These are phyloP conservation scores for Cyclospora cayetanensis DNA, from an alignment of 169 alveolate genomes.

Conservation along the genomic window DNA sequence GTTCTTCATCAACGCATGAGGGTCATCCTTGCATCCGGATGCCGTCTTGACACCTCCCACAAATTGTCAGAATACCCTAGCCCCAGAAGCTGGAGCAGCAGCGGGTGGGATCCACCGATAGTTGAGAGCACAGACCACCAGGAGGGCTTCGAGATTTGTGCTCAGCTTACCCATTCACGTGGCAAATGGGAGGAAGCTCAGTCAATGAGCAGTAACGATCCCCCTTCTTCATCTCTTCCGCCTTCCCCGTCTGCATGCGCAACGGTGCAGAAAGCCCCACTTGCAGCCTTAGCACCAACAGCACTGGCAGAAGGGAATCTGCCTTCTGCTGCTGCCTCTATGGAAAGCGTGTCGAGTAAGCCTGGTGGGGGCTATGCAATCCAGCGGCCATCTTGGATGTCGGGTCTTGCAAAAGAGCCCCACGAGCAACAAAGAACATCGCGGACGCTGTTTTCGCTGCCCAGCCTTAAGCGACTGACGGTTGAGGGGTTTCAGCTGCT, in stretches of 20 bases:
- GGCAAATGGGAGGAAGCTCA: too few species aligned
- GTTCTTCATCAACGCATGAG: not conserved
- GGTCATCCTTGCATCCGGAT: not conserved
- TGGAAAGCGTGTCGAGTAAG: not conserved
- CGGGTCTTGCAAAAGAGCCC: not conserved
- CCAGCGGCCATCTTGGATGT: not conserved
- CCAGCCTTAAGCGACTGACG: not conserved
- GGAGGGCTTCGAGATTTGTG: too few species aligned
- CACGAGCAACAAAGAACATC: too few species aligned
- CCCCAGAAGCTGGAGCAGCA: too few species aligned
- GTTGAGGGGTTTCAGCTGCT: slow-evolving; percentile 11
- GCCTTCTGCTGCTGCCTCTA: not conserved
- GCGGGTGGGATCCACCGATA: too few species aligned
- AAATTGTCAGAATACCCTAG: too few species aligned
- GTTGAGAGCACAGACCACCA: too few species aligned
- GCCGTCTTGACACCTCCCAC: not conserved
- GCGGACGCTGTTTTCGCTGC: not conserved
- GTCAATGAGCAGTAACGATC: too few species aligned
- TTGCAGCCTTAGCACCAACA: not conserved
- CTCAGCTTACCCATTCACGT: too few species aligned
- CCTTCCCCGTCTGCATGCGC: too few species aligned
- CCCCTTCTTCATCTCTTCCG: too few species aligned
- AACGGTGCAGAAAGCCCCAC: too few species aligned
- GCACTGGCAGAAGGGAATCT: not conserved
- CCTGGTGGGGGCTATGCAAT: not conserved